Conservation (phyloP, 2,329 filamentous ascomycete genomes). For the Verticillium nubilum region DNA sequence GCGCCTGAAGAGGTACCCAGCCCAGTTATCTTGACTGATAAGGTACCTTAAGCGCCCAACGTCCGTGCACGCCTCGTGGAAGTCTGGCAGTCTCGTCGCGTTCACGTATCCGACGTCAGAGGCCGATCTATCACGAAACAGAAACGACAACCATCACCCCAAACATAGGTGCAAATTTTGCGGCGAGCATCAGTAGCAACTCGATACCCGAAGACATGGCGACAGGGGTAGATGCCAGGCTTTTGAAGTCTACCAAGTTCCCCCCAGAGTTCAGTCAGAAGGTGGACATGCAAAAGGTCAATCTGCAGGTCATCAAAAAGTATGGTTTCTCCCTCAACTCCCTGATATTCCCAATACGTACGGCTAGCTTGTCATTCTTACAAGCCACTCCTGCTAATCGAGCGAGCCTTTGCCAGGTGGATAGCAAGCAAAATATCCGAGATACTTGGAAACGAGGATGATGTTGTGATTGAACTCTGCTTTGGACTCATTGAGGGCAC, state of each 20-base stretch:
- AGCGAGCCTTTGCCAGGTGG: slow-evolving; percentile 57
- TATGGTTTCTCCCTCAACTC: slow-evolving; percentile 32
- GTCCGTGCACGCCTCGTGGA: background rate
- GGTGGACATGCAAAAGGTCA: slow-evolving; percentile 96
- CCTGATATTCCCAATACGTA: background rate
- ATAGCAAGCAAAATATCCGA: slow-evolving; percentile 83
- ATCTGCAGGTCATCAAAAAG: slow-evolving; percentile 97
- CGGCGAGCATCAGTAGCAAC: background rate
- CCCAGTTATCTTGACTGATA: no score
- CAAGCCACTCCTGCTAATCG: background rate
- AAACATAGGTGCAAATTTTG: background rate
- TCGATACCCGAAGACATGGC: slow-evolving; percentile 52
- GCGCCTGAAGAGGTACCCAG: no score
- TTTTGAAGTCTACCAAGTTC: slow-evolving; percentile 87
- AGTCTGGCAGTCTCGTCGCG: background rate
- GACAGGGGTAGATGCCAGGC: slow-evolving; percentile 80
- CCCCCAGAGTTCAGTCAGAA: slow-evolving; percentile 90
- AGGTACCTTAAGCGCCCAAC: background rate
- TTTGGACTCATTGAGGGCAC: slow-evolving; percentile 66
- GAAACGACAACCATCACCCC: background rate
- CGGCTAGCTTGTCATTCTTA: background rate
- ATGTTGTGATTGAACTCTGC: slow-evolving; percentile 86
- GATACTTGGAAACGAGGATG: slow-evolving; percentile 88
- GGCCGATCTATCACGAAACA: background rate
- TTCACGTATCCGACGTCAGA: background rate